Evolutionary conservation across 2,329 filamentous ascomycete species (phyloP).

Genomic region (Fusarium pseudoanthophilum): DNA sequence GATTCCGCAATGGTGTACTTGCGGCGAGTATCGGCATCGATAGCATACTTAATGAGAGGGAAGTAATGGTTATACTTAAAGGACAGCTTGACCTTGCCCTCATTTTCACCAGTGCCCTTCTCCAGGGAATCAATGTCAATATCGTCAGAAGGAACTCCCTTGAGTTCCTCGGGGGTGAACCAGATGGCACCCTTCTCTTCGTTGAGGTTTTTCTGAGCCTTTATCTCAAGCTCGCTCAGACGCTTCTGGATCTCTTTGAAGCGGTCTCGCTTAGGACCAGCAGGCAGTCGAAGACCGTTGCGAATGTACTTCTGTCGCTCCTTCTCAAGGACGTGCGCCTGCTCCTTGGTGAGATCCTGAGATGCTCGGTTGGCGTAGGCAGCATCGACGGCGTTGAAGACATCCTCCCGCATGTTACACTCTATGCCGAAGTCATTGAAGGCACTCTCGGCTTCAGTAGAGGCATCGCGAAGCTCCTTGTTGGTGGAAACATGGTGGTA

Average conservation of each 20-base stretch:
- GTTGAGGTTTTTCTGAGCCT: conserved; percentile 83
- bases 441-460: conserved; percentile 78
- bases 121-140: conserved; percentile 71
- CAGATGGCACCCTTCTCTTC: conserved; percentile 85
- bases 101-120: conserved; percentile 77
- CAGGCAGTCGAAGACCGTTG: conserved; percentile 78
- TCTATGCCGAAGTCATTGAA: conserved; percentile 83
- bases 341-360: conserved; percentile 72
- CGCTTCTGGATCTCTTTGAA: conserved; percentile 91
- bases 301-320: conserved; percentile 80
- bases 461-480: conserved; percentile 76
- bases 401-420: conserved; percentile 82
- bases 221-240: conserved; percentile 77
- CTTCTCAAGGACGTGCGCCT: conserved; percentile 77
- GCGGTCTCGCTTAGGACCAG: conserved; percentile 75
- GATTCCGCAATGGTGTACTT: conserved; percentile 79
- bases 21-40: conserved; percentile 74
- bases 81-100: conserved; percentile 77
- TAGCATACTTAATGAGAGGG: conserved; percentile 80
- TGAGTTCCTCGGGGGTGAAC: conserved; percentile 78
- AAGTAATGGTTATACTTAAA: conserved; percentile 89
- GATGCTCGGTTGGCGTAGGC: conserved; percentile 64
- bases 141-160: conserved; percentile 79
- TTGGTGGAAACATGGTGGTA: conserved; percentile 82
- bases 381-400: conserved; percentile 74